Base-by-base conservation (phyloP, 495 filamentous ascomycete genomes). In the Daldinia grandis region DNA sequence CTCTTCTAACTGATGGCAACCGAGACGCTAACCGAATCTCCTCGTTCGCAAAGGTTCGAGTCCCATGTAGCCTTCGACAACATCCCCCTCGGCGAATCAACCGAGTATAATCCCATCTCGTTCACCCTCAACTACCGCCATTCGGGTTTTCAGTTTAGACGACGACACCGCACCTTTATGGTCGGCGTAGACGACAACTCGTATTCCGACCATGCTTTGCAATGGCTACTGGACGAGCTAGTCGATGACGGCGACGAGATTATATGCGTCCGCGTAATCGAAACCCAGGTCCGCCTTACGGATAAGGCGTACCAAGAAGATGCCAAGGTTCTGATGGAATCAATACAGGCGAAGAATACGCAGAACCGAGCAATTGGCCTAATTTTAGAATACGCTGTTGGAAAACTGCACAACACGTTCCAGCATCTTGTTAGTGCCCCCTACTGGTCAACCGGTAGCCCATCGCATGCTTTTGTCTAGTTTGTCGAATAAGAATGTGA, bases 221-320 rank as follows among this genome's bases (percentile, higher is more conserved):
- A 96, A 76, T 99, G 94, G 93, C 85, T 98, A 53, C 87, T 99
- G 28, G 93, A 96, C 74, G 94, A 97, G 76, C 83, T 98, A 68
- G 94, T 98, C 21, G 95, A 98, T 73, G 95, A 98, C 78, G 95
- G 96, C 10, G 95, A 99, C 75, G 93, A 98, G 80, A 92, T 99
- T 58, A 90, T 99, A 35, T 99, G 95, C 79, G 86, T 99, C 40
- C 86, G 93, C 33, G 95, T 97, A 5, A 87, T 98, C 40, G 95
- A 97, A 72, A 95, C 90, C 75, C 91, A 95, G 69, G 87, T 89
- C 54, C 91, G 91, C 55, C 87, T 87, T 25, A 81, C 93, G 25
- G 89, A 96, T 73, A 90, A 90, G 72, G 84, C 87, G 49, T 98
- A 98, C 78, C 90, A 92, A 19, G 83, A 88, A 49, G 93, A 97